Evolutionary conservation across 768 basidiomycete genomes (phyloP).

Genomic region (Lepiota venenata): DNA sequence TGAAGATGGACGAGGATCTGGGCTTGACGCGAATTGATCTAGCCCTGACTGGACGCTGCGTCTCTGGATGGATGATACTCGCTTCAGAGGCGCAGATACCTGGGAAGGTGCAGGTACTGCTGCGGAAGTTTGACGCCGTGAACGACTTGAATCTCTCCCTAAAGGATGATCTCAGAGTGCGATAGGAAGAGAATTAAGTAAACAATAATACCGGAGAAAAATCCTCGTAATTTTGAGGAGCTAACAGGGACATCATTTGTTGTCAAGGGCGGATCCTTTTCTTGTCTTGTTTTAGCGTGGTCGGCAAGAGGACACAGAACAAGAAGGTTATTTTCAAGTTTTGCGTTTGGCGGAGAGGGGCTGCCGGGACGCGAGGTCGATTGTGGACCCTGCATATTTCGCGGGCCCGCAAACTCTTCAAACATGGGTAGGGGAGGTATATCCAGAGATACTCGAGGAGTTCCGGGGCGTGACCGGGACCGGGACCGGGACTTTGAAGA

Average conservation of each 20-base stretch:
- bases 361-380: constrained; percentile 24
- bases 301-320: constrained; percentile 23
- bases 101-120: constrained; percentile 17
- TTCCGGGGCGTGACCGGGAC: constrained; percentile 27
- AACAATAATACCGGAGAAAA: constrained; percentile 27
- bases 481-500: constrained; percentile 25
- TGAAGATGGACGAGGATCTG: constrained; percentile 6
- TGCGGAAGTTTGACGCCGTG: constrained; percentile 14
- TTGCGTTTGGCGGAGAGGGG: constrained; percentile 24
- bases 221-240: constrained; percentile 26
- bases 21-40: constrained; percentile 5
- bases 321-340: constrained; percentile 24
- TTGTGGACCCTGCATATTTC: constrained; percentile 20
- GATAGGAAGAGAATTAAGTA: neutral
- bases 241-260: neutral
- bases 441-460: constrained; percentile 18
- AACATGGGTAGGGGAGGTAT: constrained; percentile 22
- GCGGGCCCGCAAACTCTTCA: constrained; percentile 25
- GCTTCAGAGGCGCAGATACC: constrained; percentile 29
- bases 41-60: constrained; percentile 20
- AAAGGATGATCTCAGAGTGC: neutral
- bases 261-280: neutral
- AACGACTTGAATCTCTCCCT: constrained; percentile 14
- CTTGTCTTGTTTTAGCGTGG: constrained; percentile 18
- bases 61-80: constrained; percentile 24